Conservation (phyloP, 768 basidiomycete genomes). For the Dendrothele bispora region DNA sequence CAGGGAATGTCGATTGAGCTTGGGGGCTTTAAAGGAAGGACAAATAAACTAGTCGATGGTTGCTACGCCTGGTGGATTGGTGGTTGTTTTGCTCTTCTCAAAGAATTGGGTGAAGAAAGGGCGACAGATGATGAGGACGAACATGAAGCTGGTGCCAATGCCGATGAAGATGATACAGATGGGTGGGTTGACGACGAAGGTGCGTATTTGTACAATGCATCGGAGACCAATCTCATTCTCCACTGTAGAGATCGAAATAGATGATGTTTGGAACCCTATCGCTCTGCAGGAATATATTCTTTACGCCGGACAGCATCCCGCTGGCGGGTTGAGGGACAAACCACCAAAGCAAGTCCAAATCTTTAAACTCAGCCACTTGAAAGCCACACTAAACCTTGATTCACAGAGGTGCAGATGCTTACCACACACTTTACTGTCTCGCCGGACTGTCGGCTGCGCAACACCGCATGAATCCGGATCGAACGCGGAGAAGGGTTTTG, state of each 20-base stretch:
- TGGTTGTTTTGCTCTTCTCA: slow-evolving; percentile 78
- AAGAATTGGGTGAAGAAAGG: slow-evolving; percentile 45
- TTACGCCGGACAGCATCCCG: slow-evolving; percentile 79
- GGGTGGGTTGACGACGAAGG: slow-evolving; percentile 79
- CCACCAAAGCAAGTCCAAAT: slow-evolving; percentile 75
- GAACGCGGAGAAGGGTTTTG: slow-evolving; percentile 1
- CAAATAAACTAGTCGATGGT: slow-evolving; percentile 98
- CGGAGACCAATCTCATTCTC: no score
- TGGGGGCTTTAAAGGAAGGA: slow-evolving; percentile 90
- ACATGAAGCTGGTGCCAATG: slow-evolving; percentile 21
- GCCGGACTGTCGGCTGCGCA: slow-evolving; percentile 89
- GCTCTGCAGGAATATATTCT: slow-evolving; percentile 89
- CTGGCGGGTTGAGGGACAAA: slow-evolving; percentile 91
- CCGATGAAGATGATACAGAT: slow-evolving; percentile 37
- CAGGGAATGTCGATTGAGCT: slow-evolving; percentile 82
- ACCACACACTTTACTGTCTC: slow-evolving; percentile 93
- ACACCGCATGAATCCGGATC: slow-evolving; percentile 59
- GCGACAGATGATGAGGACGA: slow-evolving; percentile 35
- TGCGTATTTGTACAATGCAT: slow-evolving; percentile 24
- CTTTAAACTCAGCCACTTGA: neutral
- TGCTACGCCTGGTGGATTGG: slow-evolving; percentile 99
- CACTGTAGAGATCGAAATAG: no score
- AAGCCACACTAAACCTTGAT: neutral
- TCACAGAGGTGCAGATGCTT: slow-evolving; percentile 86
- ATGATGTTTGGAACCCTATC: slow-evolving; percentile 52